Base-by-base conservation (phyloP, 345 rosid species). In the Pugionium cornutum region DNA sequence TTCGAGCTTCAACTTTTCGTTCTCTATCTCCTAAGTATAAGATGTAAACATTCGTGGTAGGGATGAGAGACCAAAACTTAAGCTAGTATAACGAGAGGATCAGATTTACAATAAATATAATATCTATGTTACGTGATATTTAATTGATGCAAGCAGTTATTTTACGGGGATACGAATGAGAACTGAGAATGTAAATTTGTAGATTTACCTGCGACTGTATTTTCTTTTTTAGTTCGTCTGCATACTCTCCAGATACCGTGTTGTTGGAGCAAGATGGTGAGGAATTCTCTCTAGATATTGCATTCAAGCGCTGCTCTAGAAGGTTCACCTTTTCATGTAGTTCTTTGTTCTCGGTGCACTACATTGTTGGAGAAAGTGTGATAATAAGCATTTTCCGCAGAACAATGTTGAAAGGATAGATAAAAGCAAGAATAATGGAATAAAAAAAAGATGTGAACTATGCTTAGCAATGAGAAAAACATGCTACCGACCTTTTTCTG, bases 281-380 rank as follows among this genome's bases (percentile, higher is more conserved):
- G 45, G 79, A 40, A 66, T 72, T 94, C 50, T 81, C 83, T 36
- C 77, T 66, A 9, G 79, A 60, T 30, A n/a, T n/a, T 39, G 84
- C 83, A 63, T 92, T 77, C 80, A 86, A 72, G 60, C 51, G 84
- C 74, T 80, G 86, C 83, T 89, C 98, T 44, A 91, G 79, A 35
- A 75, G 76, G 72, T 73, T 76, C 67, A 95, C 80, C 83, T 79
- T 95, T 68, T 89, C 92, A 62, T 65, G 92, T 77, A 89, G 81
- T 75, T 95, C 96, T 56, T 72, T 79, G 83, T 83, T 95, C 80
- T 87, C 96, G 18, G 82, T 75, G 73, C 86, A 81, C 99, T 95
- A 82, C 77, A 78, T 73, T 25, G 32, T 74, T 48, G 34, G 30
- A 59, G n/a, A 62, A 57, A 25, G 62, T 41, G 46, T 49, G 47